Percentiles rank a stretch among this genome's conserved stretches.
Evolutionary conservation across 2,329 filamentous ascomycete species (phyloP).

Genomic region (Ophiosphaerella korrae): DNA sequence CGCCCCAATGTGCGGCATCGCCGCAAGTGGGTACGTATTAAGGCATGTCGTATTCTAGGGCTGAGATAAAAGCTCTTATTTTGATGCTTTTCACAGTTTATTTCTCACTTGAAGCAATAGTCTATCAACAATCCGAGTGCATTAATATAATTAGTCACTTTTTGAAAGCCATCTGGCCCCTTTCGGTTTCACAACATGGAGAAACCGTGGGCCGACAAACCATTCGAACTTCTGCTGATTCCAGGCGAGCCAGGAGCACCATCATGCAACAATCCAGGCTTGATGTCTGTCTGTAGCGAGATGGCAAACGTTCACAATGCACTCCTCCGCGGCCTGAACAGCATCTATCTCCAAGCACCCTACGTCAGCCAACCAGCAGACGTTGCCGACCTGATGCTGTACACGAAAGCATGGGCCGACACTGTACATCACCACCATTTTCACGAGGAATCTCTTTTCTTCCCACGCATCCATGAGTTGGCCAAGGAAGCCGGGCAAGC

Average conservation of each 20-base stretch:
- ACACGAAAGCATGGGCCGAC: constrained; percentile 40
- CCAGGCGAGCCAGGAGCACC: constrained; percentile 12
- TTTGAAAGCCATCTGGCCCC: too few relatives aligned
- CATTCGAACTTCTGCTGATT: constrained; percentile 16
- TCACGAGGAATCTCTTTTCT: constrained; percentile 43
- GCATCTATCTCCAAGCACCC: constrained; percentile 42
- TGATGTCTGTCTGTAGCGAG: constrained; percentile 29
- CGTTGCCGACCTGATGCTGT: constrained; percentile 36
- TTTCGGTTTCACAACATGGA: background rate
- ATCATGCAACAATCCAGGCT: constrained; percentile 37
- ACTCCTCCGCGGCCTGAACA: constrained; percentile 45
- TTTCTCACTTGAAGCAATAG: too few relatives aligned
- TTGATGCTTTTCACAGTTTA: too few relatives aligned
- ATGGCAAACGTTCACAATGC: constrained; percentile 46
- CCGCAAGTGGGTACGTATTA: background rate
- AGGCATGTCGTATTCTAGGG: too few relatives aligned
- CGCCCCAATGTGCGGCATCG: background rate
- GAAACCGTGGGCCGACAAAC: constrained; percentile 17
- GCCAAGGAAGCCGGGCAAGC: constrained; percentile 24
- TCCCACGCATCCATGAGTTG: constrained; percentile 43
- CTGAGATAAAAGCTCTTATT: too few relatives aligned
- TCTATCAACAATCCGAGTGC: too few relatives aligned
- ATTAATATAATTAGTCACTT: too few relatives aligned
- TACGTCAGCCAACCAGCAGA: constrained; percentile 22
- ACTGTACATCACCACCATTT: constrained; percentile 46